Evolutionary conservation across 225 moss, liverwort and hornwort genomes (phyloP).

Genomic region (Rhytidiadelphus loreus): DNA sequence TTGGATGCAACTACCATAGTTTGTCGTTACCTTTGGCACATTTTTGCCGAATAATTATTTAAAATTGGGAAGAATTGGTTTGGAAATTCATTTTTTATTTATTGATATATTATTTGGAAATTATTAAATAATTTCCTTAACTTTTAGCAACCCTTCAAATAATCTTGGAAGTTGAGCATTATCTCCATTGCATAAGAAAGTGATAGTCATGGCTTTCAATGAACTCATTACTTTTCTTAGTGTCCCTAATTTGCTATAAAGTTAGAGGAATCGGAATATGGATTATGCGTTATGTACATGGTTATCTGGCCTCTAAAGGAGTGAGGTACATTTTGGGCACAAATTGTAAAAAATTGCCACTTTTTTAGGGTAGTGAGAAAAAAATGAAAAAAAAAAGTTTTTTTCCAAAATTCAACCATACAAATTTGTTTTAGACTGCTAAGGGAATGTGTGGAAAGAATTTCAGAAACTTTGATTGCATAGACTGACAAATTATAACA

Average conservation of each 20-base stretch:
- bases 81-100: background rate
- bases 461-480: too few relatives aligned
- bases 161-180: background rate
- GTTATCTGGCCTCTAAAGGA: too few relatives aligned
- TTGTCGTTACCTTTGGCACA: rapidly evolving
- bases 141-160: background rate
- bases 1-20: background rate
- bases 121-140: background rate
- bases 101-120: background rate
- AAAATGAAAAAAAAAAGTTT: too few relatives aligned
- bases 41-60: background rate
- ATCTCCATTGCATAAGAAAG: background rate
- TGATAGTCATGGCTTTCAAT: background rate
- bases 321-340: too few relatives aligned
- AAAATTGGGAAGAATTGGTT: background rate
- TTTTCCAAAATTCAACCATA: too few relatives aligned
- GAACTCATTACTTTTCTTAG: background rate
- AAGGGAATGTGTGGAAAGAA: too few relatives aligned
- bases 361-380: too few relatives aligned
- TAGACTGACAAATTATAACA: too few relatives aligned
- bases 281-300: rapidly evolving
- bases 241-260: background rate
- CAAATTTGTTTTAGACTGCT: too few relatives aligned
- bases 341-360: too few relatives aligned
- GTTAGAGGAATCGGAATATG: background rate